A percentile compares a stretch with the other conserved stretches of the same genome.
phyloP scores from a whole-genome alignment of 345 rosid genomes.

The Gossypium turneri region DNA sequence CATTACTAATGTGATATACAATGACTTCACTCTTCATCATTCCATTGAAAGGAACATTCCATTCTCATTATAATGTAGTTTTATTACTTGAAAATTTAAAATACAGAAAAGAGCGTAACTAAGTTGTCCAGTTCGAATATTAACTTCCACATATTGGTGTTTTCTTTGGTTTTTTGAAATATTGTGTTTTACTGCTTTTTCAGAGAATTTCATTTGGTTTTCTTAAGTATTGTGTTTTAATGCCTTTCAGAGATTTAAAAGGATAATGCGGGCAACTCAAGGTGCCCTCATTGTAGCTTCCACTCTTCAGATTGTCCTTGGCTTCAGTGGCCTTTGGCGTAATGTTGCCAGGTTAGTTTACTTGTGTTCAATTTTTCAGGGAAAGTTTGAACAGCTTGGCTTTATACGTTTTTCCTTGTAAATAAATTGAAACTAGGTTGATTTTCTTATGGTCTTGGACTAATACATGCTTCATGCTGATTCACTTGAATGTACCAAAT shows the following conservation, averaged over 20 bases:
- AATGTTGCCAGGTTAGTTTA: constrained; percentile 69
- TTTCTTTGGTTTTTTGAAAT: neutral
- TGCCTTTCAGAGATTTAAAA: constrained; percentile 60
- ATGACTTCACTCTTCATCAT: neutral
- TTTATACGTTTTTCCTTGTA: neutral
- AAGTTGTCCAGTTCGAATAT: neutral
- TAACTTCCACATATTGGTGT: neutral
- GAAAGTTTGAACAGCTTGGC: neutral
- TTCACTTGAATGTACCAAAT: neutral
- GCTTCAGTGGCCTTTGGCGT: constrained; percentile 99
- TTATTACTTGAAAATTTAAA: neutral
- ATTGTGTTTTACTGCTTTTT: neutral
- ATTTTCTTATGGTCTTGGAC: neutral
- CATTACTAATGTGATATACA: neutral
- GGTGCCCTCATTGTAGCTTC: constrained; percentile 95
- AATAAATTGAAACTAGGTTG: neutral
- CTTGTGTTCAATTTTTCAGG: constrained; percentile 8
- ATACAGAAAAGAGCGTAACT: neutral
- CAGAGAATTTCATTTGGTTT: neutral
- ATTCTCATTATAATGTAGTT: neutral
- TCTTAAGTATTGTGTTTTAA: constrained; percentile 9
- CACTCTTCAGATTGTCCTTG: constrained; percentile 89
- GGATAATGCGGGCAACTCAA: constrained; percentile 89
- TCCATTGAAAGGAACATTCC: neutral
- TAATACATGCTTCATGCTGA: neutral